These are phyloP conservation scores for Alternaria triticina DNA, from an alignment of 2,329 filamentous ascomycete species.

Conservation along the genomic window DNA sequence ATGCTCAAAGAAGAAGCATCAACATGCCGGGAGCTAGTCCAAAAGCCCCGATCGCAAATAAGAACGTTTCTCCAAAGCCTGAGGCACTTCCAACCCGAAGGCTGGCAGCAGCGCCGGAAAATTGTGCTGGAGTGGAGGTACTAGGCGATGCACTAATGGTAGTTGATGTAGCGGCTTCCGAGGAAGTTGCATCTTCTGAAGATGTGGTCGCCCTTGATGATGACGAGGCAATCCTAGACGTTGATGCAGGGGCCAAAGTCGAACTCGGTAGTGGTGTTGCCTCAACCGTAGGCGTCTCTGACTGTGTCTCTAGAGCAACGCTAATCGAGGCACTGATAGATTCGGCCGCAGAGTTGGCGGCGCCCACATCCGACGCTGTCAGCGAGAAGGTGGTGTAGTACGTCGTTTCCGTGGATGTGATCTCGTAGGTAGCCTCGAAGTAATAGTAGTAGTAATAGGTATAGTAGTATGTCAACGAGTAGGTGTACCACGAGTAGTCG, in stretches of 20 bases:
- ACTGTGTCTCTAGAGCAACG: background rate
- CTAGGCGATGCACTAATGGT: background rate
- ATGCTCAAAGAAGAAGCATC: background rate
- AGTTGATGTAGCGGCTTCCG: background rate
- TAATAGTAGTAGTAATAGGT: background rate
- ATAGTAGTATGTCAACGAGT: background rate
- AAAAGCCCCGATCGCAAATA: background rate
- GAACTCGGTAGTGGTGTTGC: background rate
- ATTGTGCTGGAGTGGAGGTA: background rate
- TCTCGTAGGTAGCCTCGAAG: background rate
- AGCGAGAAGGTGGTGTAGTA: background rate
- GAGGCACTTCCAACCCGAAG: background rate
- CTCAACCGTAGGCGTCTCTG: slow-evolving; percentile 1
- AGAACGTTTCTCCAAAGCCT: background rate
- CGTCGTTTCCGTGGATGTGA: background rate
- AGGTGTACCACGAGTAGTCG: background rate
- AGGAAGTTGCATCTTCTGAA: background rate
- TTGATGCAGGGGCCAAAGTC: background rate
- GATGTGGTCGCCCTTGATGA: background rate
- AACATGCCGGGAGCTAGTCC: background rate
- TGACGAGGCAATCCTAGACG: background rate
- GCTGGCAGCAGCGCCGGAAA: background rate
- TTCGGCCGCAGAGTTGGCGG: background rate
- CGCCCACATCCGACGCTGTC: background rate
- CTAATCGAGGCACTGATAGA: background rate